phyloP scores from a whole-genome alignment of 306 rosid genomes.

The Vigna unguiculata region DNA sequence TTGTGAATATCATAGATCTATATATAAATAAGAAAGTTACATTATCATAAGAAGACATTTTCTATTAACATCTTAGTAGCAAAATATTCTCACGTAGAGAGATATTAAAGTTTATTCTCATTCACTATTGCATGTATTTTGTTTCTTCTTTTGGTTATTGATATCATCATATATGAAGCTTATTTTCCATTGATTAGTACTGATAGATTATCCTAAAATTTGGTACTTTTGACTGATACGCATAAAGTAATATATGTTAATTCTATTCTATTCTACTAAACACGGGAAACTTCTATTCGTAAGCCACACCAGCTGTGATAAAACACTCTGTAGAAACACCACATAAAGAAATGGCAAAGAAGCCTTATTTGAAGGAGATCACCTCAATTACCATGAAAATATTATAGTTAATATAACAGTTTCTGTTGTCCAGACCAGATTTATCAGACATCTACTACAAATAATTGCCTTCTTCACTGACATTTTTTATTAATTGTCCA shows the following conservation, averaged over 20 bases:
- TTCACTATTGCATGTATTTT: not conserved
- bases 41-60: not conserved
- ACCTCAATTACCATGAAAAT: not conserved
- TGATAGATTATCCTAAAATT: not conserved
- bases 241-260: not conserved
- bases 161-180: not conserved
- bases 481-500: not conserved
- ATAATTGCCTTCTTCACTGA: not conserved
- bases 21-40: not conserved
- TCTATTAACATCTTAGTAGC: not conserved
- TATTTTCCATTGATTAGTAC: not conserved
- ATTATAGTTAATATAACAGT: not conserved
- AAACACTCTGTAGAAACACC: not conserved
- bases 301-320: not conserved
- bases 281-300: not conserved
- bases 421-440: not conserved
- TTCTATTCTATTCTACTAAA: not conserved
- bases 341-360: not conserved
- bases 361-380: not conserved
- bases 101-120: not conserved
- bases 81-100: not conserved
- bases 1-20: not conserved
- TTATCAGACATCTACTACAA: not conserved
- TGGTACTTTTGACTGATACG: not conserved
- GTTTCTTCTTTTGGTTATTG: conserved; percentile 8